Base-by-base conservation (phyloP, 345 rosid genomes). In the Brassica juncea region DNA sequence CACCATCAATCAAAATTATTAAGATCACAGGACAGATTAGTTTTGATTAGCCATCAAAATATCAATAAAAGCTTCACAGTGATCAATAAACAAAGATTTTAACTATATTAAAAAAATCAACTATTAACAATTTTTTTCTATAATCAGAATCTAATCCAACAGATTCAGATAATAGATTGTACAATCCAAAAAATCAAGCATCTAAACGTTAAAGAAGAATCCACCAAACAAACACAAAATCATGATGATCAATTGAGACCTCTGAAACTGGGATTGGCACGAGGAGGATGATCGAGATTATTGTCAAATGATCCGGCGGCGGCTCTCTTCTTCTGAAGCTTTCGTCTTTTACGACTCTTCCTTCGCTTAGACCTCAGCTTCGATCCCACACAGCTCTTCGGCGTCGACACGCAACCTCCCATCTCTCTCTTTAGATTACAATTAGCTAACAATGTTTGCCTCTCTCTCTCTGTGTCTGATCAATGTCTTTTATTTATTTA, bases 361-460 rank as follows among this genome's bases (percentile, higher is more conserved):
- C 82, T 87, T 87, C 66, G 85, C 84, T 81, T 86, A 27, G 88
- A 81, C 80, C 84, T 87, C 68, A 87, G 80, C 79, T 89, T 85
- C 64, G 87, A 86, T 72, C 94, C 89, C 7, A 82, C 89, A 81
- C 98, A 92, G 65, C 87, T 85, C 74, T 81, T 81, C 7, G 97
- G 97, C 60, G 86, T 82, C 19, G 98, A 94, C 66, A 86, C 93
- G 78, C 98, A 94, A 55, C 86, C 84, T 72, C 98, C 98, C 98
- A 94, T 94, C 27, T 77, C 73, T 71, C 58, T 49, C 16, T 54
- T 8, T 77, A 4, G 39, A 70, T 68, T 79, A 71, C 75, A 75
- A 73, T 82, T 32, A 42, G 47, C 47, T 42, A 42, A 42, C 47
- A 55, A 75, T 44, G 2, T 34, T 34, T 34, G 37, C 6, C 6